A percentile compares a stretch with the other conserved stretches of the same genome.
Evolutionary conservation across 164 flowering plant genomes (phyloP).

Genomic region (Stephania yunnanensis): DNA sequence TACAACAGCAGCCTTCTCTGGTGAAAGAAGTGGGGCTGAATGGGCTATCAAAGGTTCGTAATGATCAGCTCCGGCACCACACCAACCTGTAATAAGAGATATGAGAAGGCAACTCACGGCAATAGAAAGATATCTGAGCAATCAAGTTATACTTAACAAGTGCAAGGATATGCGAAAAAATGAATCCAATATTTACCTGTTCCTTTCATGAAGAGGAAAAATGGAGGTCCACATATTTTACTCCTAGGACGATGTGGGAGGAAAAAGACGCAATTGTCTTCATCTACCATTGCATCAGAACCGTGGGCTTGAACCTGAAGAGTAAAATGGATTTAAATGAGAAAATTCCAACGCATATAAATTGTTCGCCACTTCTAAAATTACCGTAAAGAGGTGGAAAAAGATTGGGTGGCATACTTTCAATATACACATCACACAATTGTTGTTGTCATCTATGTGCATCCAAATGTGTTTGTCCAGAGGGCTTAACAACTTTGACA

Average conservation of each 20-base stretch:
- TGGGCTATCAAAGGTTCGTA: constrained; percentile 88
- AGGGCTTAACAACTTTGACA: no score
- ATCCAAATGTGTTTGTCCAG: no score
- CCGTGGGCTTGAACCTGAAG: constrained; percentile 94
- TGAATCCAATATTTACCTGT: constrained; percentile 41
- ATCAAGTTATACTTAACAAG: neutral
- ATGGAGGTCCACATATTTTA: constrained; percentile 61
- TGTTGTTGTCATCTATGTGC: no score
- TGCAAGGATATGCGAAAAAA: neutral
- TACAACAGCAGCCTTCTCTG: constrained; percentile 75
- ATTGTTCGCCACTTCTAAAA: neutral
- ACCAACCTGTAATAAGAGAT: constrained; percentile 59
- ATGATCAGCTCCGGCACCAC: constrained; percentile 96
- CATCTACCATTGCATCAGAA: constrained; percentile 97
- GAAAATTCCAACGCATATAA: neutral
- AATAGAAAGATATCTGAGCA: neutral
- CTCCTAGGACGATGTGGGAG: constrained; percentile 88
- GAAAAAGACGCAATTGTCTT: constrained; percentile 90
- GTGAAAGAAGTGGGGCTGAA: constrained; percentile 42
- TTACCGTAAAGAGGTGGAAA: no score
- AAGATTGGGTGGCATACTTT: no score
- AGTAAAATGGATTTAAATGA: neutral
- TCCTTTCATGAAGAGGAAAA: constrained; percentile 95
- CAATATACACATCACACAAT: no score
- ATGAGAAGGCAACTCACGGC: neutral